Evolutionary conservation across 1,284 basidiomycete species (phyloP), one percentile per base, ranked within the genome.

Genomic region (Boletus nobilissimus): DNA sequence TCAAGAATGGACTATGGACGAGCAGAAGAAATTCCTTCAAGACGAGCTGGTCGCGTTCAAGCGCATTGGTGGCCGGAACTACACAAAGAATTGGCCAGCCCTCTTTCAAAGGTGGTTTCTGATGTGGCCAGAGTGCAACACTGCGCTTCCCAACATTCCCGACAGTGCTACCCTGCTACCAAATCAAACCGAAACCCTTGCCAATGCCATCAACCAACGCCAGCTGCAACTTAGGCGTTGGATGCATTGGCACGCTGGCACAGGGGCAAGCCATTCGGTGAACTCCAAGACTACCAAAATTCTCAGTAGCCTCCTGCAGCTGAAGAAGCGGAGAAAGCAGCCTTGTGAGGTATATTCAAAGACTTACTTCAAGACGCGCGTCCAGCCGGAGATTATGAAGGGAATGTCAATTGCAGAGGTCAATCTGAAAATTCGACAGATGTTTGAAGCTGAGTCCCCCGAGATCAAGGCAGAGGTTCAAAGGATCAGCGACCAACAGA

Each of bases 261-360:
- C 76, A 7, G 70, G 76, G 1, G 16, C 38, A 5, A 71, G 64
- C 26, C 29, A 18, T 18, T 26, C 57, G 8, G 40, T 36, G 3
- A 77, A 76, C 34, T 65, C 29, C 65, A 64, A 64, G 73, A 75
- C 67, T 5, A 16, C 24, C 1, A 77, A 43, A 22, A 73, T 79
- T 13, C 26, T 77, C 3, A 34, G 48, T 9, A 34, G 34, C 3
- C 60, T 79, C 7, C 22, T 79, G 8, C 72, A 75, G 48, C 63
- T 39, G 1, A 77, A 77, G 36, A 75, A 51, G 0, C 43, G n/a
- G 2, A 13, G 26, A 0, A 79, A 68, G 36, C 69, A 73, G 32
- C 67, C 54, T 1, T 75, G 60, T 34, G 78, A 79, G 13, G 13
- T 75, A 9, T 79, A 79, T 48, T 75, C 66, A 6, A 79, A 79